Conservation (phyloP, 2,329 filamentous ascomycete species). For the Septoria petroselini region DNA sequence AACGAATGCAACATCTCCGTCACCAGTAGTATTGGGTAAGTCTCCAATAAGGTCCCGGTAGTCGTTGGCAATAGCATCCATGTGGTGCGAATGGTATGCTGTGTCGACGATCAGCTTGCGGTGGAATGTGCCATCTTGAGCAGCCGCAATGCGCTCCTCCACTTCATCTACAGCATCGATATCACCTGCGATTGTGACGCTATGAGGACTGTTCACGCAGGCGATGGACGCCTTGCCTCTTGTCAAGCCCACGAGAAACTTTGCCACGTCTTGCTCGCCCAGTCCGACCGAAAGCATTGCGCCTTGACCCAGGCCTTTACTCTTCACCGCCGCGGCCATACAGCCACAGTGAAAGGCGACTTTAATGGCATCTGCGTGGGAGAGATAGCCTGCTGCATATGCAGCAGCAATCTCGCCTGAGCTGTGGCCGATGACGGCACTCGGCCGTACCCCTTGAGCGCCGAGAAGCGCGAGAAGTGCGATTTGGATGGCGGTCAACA, state of each 20-base stretch:
- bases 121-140: conserved; percentile 30
- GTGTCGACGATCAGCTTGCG: conserved; percentile 42
- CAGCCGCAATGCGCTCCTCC: conserved; percentile 17
- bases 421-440: conserved; percentile 35
- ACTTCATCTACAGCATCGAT: not conserved
- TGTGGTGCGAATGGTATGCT: conserved; percentile 47
- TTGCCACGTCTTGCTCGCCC: conserved; percentile 28
- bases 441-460: conserved; percentile 4
- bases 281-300: conserved; percentile 38
- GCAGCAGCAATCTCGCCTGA: conserved; percentile 38
- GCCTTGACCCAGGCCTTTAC: no score
- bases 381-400: conserved; percentile 31
- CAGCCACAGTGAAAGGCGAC: no score
- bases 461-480: conserved; percentile 46
- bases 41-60: not conserved
- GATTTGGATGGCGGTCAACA: conserved; percentile 56
- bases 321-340: no score
- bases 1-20: not conserved
- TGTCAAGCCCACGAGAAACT: conserved; percentile 12
- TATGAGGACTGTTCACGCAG: conserved; percentile 40
- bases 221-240: not conserved
- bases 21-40: not conserved
- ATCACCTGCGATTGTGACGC: conserved; percentile 49
- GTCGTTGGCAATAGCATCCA: not conserved
- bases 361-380: no score